These are phyloP conservation scores for Daldinia caldariorum DNA, from an alignment of 495 filamentous ascomycete genomes.

Conservation along the genomic window DNA sequence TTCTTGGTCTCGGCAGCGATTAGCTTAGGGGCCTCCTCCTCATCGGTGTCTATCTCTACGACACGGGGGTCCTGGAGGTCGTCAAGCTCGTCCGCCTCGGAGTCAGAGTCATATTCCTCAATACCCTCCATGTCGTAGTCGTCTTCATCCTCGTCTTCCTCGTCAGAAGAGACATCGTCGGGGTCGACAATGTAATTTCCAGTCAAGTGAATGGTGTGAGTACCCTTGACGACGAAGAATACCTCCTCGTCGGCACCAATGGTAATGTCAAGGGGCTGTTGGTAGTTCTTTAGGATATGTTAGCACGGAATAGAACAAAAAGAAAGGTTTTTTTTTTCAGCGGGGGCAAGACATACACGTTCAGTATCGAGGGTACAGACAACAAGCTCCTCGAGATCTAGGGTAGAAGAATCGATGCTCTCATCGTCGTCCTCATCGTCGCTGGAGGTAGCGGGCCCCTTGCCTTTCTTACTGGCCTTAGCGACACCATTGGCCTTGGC, in stretches of 20 bases:
- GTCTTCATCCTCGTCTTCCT: constrained; percentile 73
- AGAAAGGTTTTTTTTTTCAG: constrained; percentile 1
- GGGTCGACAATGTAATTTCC: constrained; percentile 85
- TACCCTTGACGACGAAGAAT: constrained; percentile 91
- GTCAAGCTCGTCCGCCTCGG: constrained; percentile 85
- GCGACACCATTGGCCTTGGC: constrained; percentile 57
- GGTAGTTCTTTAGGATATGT: constrained; percentile 74
- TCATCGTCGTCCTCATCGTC: constrained; percentile 72
- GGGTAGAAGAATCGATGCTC: constrained; percentile 61
- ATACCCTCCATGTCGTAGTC: constrained; percentile 72
- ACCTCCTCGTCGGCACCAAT: constrained; percentile 85
- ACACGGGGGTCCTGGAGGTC: constrained; percentile 82
- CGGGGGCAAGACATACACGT: constrained; percentile 48
- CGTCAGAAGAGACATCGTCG: constrained; percentile 64
- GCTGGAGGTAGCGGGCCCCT: constrained; percentile 75
- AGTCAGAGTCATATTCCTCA: constrained; percentile 70
- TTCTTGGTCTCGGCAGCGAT: constrained; percentile 69
- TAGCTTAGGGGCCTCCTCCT: constrained; percentile 82
- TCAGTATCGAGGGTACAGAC: constrained; percentile 93
- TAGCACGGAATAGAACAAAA: constrained; percentile 37
- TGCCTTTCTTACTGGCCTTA: constrained; percentile 75
- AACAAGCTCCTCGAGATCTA: constrained; percentile 79
- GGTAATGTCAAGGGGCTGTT: constrained; percentile 94
- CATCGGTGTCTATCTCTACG: constrained; percentile 85
- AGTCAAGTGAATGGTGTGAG: constrained; percentile 88